These are phyloP conservation scores for Tephrocybe sp. DNA, from an alignment of 768 basidiomycete genomes.

Conservation along the genomic window DNA sequence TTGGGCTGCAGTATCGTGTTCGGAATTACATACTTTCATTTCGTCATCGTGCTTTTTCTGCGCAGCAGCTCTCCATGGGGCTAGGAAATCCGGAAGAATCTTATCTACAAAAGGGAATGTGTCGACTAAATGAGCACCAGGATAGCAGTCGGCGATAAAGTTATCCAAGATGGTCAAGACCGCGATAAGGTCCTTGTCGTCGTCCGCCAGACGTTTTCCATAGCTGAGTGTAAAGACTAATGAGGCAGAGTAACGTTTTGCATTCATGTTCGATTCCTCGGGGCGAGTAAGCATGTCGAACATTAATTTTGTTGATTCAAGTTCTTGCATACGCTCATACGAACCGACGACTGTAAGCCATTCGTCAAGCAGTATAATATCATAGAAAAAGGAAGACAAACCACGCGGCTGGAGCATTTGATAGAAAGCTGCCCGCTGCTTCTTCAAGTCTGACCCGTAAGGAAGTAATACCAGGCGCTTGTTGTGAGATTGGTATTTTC, in stretches of 20 bases:
- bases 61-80: slow-evolving; percentile 14
- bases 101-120: slow-evolving; percentile 14
- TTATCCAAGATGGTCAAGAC: slow-evolving; percentile 21
- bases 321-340: slow-evolving; percentile 13
- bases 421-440: slow-evolving; percentile 8
- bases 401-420: slow-evolving; percentile 14
- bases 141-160: slow-evolving; percentile 23
- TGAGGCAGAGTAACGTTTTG: slow-evolving; percentile 18
- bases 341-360: slow-evolving; percentile 4
- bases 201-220: slow-evolving; percentile 21
- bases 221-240: slow-evolving; percentile 22
- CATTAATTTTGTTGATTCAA: slow-evolving; percentile 7
- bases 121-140: slow-evolving; percentile 15
- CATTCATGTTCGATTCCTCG: slow-evolving; percentile 2
- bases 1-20: neutral
- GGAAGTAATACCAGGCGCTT: slow-evolving; percentile 13
- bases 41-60: slow-evolving; percentile 10
- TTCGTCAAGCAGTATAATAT: neutral
- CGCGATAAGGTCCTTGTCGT: slow-evolving; percentile 21
- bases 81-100: slow-evolving; percentile 8
- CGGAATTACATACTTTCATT: slow-evolving; percentile 4
- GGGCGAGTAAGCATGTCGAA: slow-evolving; percentile 9
- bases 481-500: slow-evolving; percentile 12
- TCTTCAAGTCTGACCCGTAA: slow-evolving; percentile 12
- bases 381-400: neutral